phyloP scores from a whole-genome alignment of 345 rosid genomes.

The Passiflora organensis region DNA sequence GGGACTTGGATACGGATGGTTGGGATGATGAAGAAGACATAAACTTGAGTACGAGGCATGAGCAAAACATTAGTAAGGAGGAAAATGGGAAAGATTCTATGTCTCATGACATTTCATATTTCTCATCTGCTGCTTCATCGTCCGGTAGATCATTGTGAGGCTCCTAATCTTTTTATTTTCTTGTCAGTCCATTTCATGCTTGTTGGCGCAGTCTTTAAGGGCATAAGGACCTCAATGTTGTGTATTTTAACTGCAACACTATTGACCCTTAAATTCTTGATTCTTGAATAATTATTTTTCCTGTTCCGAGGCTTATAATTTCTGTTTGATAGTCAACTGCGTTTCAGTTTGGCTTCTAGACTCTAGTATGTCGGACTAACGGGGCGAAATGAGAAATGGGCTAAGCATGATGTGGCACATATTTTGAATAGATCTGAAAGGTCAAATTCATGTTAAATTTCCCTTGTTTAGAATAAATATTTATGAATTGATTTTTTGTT shows the following conservation, averaged over 20 bases:
- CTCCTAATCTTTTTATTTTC: constrained; percentile 22
- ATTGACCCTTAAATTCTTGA: too few relatives aligned
- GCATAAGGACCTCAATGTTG: neutral
- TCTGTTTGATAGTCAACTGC: too few relatives aligned
- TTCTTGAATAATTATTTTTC: too few relatives aligned
- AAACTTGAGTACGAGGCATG: constrained; percentile 18
- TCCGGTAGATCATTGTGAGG: constrained; percentile 60
- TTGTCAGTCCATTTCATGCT: constrained; percentile 2
- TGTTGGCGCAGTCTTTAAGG: neutral
- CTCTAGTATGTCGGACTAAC: too few relatives aligned
- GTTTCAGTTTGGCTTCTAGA: too few relatives aligned
- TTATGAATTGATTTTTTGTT: neutral
- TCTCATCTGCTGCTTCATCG: constrained; percentile 29
- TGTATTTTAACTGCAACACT: too few relatives aligned
- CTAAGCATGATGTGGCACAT: too few relatives aligned
- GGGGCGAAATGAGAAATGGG: too few relatives aligned
- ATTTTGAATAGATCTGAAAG: too few relatives aligned
- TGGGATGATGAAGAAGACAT: constrained; percentile 14
- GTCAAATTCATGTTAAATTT: constrained; percentile 1
- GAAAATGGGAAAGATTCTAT: constrained; percentile 23
- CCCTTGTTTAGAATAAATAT: neutral
- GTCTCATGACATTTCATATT: constrained; percentile 18
- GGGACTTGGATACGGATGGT: constrained; percentile 65
- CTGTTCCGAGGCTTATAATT: too few relatives aligned
- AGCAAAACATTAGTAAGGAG: constrained; percentile 16